Conservation (phyloP, 805 yeast species). For the Zygotorulaspora danielsina region DNA sequence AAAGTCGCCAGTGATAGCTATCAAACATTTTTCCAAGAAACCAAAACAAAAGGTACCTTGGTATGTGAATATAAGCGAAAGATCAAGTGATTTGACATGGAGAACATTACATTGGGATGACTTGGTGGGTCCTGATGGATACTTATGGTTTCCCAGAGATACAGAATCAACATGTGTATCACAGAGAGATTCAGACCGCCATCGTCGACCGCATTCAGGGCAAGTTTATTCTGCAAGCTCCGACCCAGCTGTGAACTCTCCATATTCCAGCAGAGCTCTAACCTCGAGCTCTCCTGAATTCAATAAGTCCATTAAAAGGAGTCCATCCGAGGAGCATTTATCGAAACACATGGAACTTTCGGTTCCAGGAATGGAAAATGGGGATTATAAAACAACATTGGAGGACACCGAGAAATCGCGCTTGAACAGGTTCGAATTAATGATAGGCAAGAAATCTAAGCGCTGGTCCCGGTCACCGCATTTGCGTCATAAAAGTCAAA, state of each 20-base stretch:
- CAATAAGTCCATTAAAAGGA: conserved; percentile 2
- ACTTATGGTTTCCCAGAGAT: conserved; percentile 23
- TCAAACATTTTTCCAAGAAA: conserved; percentile 49
- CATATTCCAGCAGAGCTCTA: conserved; percentile 2
- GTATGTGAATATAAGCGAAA: conserved; percentile 62
- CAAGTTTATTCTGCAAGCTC: conserved; percentile 8
- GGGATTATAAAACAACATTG: conserved; percentile 10
- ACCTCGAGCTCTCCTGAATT: conserved; percentile 11
- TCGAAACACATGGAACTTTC: conserved; percentile 11
- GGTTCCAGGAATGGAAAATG: conserved; percentile 9
- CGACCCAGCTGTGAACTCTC: conserved; percentile 6
- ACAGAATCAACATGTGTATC: conserved; percentile 1
- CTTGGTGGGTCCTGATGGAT: conserved; percentile 28
- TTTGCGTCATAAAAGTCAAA: conserved; percentile 12
- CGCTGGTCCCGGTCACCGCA: conserved; percentile 24
- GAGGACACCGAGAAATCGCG: conserved; percentile 13
- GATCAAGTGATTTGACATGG: conserved; percentile 56
- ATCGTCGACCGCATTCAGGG: conserved; percentile 11
- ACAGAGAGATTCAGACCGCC: conserved; percentile 12
- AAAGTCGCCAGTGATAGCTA: conserved; percentile 57
- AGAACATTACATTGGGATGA: conserved; percentile 35
- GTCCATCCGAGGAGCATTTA: conserved; percentile 6
- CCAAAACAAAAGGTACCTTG: conserved; percentile 49
- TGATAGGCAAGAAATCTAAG: conserved; percentile 19
- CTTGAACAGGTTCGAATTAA: conserved; percentile 24